phyloP scores from a whole-genome alignment of 2,329 filamentous ascomycete genomes.

The Endothia cerciana region DNA sequence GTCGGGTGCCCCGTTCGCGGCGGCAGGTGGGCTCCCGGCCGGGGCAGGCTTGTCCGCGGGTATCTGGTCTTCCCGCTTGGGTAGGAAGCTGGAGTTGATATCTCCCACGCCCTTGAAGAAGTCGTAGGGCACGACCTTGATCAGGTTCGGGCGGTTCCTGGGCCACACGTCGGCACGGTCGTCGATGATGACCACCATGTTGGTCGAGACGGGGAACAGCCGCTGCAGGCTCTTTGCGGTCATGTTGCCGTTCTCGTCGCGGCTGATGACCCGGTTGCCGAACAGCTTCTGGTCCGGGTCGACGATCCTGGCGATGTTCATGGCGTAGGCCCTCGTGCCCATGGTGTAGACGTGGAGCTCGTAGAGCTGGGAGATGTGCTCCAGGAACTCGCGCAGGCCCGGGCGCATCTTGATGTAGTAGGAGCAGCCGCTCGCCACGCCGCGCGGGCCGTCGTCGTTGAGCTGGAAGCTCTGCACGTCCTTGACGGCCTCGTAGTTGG shows the following conservation, averaged over 20 bases:
- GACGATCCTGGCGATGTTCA: slow-evolving; percentile 88
- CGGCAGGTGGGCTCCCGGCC: slow-evolving; percentile 30
- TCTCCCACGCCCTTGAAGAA: slow-evolving; percentile 98
- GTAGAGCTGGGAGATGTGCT: slow-evolving; percentile 77
- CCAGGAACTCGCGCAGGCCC: slow-evolving; percentile 79
- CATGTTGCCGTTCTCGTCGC: slow-evolving; percentile 94
- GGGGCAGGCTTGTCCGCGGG: slow-evolving; percentile 33
- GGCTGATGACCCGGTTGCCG: slow-evolving; percentile 91
- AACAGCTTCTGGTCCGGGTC: slow-evolving; percentile 90
- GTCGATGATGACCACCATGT: slow-evolving; percentile 99
- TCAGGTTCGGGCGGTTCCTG: slow-evolving; percentile 85
- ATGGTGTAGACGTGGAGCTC: slow-evolving; percentile 99
- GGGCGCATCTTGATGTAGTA: slow-evolving; percentile 99
- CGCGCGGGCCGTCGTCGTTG: slow-evolving; percentile 78
- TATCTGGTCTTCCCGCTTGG: slow-evolving; percentile 68
- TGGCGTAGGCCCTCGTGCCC: slow-evolving; percentile 95
- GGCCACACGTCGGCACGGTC: slow-evolving; percentile 96
- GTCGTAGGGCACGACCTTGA: slow-evolving; percentile 94
- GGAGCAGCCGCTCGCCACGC: slow-evolving; percentile 73
- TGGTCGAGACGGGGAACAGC: slow-evolving; percentile 93
- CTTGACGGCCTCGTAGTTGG: slow-evolving; percentile 88
- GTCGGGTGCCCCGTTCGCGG: slow-evolving; percentile 31
- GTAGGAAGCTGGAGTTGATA: slow-evolving; percentile 96
- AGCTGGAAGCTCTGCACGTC: slow-evolving; percentile 89
- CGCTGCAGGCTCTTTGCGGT: slow-evolving; percentile 87